Conservation (phyloP, 1,139 yeast species). For the Candida sanyaensis region DNA sequence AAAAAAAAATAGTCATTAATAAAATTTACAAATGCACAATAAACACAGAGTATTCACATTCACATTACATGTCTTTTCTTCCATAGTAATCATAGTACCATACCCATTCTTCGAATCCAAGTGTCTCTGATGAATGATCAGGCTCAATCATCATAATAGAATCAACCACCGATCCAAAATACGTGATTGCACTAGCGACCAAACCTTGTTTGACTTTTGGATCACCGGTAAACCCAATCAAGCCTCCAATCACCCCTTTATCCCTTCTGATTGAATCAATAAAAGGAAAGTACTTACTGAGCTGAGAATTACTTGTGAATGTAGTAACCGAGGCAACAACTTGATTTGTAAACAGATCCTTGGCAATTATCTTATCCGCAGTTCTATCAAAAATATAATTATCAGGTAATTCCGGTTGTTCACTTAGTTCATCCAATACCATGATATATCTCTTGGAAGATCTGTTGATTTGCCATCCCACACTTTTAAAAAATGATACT, state of each 20-base stretch:
- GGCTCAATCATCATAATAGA: conserved; percentile 19
- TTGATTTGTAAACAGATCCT: conserved; percentile 32
- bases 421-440: conserved; percentile 49
- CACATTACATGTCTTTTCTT: not conserved
- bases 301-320: conserved; percentile 49
- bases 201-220: conserved; percentile 60
- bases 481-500: conserved; percentile 33
- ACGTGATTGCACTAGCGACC: conserved; percentile 60
- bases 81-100: conserved; percentile 40
- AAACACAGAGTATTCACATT: too few species aligned
- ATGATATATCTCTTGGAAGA: conserved; percentile 32
- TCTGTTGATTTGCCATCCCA: conserved; percentile 38
- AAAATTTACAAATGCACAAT: not conserved
- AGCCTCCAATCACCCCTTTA: conserved; percentile 41
- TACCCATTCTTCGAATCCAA: conserved; percentile 47
- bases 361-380: conserved; percentile 1
- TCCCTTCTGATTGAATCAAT: conserved; percentile 26
- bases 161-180: conserved; percentile 44
- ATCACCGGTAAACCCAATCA: conserved; percentile 60
- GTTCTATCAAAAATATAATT: not conserved
- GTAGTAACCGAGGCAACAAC: conserved; percentile 58
- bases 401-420: conserved; percentile 35
- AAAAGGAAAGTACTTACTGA: conserved; percentile 57
- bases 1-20: not conserved
- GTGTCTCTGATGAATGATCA: conserved; percentile 38